These are phyloP conservation scores for Solanum tarijense DNA, from an alignment of 257 asterid genomes.

Conservation along the genomic window DNA sequence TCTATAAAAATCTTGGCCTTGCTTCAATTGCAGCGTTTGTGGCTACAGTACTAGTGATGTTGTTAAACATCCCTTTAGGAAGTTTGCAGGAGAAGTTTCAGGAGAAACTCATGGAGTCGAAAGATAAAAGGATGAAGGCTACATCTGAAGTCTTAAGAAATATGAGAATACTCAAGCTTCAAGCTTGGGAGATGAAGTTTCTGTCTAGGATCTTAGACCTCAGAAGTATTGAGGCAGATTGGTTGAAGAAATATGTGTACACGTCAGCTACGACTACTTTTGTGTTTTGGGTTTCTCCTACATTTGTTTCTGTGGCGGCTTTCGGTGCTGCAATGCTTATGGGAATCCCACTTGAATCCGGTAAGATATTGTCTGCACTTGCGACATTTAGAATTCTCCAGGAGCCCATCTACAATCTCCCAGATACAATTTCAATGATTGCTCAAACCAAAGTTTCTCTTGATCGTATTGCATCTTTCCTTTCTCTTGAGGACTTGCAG, in stretches of 20 bases:
- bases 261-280: constrained; percentile 41
- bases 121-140: constrained; percentile 81
- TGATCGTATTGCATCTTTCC: constrained; percentile 72
- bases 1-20: constrained; percentile 68
- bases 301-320: constrained; percentile 59
- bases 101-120: constrained; percentile 61
- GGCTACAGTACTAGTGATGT: constrained; percentile 62
- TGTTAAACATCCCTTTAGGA: constrained; percentile 63
- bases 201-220: constrained; percentile 48
- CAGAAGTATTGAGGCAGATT: constrained; percentile 49
- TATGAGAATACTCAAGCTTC: constrained; percentile 92
- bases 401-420: constrained; percentile 68
- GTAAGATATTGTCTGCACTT: constrained; percentile 78
- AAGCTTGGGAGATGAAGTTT: constrained; percentile 89
- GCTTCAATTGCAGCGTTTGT: constrained; percentile 56
- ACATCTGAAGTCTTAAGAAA: constrained; percentile 85
- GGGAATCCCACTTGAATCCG: constrained; percentile 79
- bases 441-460: constrained; percentile 92
- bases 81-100: constrained; percentile 57
- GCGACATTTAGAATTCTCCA: constrained; percentile 91
- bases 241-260: constrained; percentile 60
- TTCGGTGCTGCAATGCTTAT: constrained; percentile 68
- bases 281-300: constrained; percentile 75
- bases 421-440: constrained; percentile 73
- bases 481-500: constrained; percentile 68